phyloP scores from a whole-genome alignment of 73 alveolate genomes.

The Blepharisma stoltei region DNA sequence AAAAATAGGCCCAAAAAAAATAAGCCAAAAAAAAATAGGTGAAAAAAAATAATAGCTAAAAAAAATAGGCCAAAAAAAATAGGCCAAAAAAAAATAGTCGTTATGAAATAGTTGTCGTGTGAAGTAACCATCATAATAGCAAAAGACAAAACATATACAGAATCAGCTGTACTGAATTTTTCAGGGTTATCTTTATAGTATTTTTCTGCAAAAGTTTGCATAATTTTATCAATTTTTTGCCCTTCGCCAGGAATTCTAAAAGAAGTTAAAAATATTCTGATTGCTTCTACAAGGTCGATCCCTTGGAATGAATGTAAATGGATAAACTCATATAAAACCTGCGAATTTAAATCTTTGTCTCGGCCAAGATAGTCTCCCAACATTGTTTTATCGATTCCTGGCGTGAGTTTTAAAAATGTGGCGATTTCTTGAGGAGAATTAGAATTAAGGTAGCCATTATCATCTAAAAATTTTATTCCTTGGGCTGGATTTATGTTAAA shows the following conservation, averaged over 20 bases:
- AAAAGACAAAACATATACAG: slow-evolving; percentile 77
- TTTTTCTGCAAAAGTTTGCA: slow-evolving; percentile 91
- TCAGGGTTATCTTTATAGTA: slow-evolving; percentile 85
- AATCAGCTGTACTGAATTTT: slow-evolving; percentile 75
- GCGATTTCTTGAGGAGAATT: slow-evolving; percentile 65
- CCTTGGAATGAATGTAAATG: slow-evolving; percentile 71
- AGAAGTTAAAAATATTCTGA: slow-evolving; percentile 76
- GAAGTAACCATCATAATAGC: slow-evolving; percentile 94
- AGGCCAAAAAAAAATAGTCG: no score
- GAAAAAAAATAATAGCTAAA: no score
- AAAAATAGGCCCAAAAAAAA: no score
- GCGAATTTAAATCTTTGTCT: slow-evolving; percentile 72
- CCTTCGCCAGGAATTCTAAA: slow-evolving; percentile 96
- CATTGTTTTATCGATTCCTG: slow-evolving; percentile 65
- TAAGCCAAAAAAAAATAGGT: no score
- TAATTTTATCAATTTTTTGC: slow-evolving; percentile 91
- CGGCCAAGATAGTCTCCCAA: slow-evolving; percentile 91
- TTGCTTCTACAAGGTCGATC: slow-evolving; percentile 66
- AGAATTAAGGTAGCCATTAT: slow-evolving; percentile 51
- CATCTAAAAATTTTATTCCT: slow-evolving; percentile 80
- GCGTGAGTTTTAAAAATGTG: slow-evolving; percentile 62
- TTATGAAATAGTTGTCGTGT: no score
- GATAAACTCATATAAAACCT: slow-evolving; percentile 75
- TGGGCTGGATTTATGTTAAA: slow-evolving; percentile 91
- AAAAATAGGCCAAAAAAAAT: no score